Evolutionary conservation across 1,284 basidiomycete species (phyloP).

Genomic region (Boletellus dicymbophilus): DNA sequence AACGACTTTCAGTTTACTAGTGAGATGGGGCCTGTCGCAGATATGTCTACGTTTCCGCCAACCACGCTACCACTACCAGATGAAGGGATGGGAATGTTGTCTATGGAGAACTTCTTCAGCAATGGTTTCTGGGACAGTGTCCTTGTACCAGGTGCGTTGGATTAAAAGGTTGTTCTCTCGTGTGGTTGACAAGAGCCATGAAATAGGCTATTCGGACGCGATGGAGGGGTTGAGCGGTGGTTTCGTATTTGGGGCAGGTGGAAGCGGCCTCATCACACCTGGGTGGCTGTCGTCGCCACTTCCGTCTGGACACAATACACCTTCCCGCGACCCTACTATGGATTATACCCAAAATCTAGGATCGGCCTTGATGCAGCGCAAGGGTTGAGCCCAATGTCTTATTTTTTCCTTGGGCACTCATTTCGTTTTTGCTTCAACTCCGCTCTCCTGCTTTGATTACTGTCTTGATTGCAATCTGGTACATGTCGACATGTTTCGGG

Average conservation of each 20-base stretch:
- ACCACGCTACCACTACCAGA: conserved; percentile 63
- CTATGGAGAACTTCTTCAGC: conserved; percentile 80
- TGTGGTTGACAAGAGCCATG: conserved; percentile 13
- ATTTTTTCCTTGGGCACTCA: conserved; percentile 4
- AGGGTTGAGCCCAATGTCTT: conserved; percentile 20
- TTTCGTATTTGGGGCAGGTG: conserved; percentile 78
- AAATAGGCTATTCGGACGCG: conserved; percentile 69
- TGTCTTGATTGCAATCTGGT: conserved; percentile 17
- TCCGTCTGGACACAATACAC: conserved; percentile 34
- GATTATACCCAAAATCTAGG: conserved; percentile 31
- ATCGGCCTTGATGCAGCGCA: conserved; percentile 28
- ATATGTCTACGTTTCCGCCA: conserved; percentile 80
- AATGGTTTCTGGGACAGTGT: conserved; percentile 84
- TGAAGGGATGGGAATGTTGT: conserved; percentile 51
- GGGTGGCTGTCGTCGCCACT: conserved; percentile 34
- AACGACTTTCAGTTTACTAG: conserved; percentile 69
- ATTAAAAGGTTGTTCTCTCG: neutral
- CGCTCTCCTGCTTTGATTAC: conserved; percentile 5
- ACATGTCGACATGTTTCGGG: conserved; percentile 3
- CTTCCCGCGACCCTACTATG: conserved; percentile 25
- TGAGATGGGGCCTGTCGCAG: conserved; percentile 79
- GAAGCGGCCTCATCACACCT: conserved; percentile 54
- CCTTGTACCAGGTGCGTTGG: conserved; percentile 70
- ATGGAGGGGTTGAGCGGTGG: conserved; percentile 80
- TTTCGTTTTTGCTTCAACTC: conserved; percentile 1